Evolutionary conservation across 176 grass and related monocot species (phyloP), one percentile per base, ranked within the genome.

Genomic region (Cymbopogon citratus): DNA sequence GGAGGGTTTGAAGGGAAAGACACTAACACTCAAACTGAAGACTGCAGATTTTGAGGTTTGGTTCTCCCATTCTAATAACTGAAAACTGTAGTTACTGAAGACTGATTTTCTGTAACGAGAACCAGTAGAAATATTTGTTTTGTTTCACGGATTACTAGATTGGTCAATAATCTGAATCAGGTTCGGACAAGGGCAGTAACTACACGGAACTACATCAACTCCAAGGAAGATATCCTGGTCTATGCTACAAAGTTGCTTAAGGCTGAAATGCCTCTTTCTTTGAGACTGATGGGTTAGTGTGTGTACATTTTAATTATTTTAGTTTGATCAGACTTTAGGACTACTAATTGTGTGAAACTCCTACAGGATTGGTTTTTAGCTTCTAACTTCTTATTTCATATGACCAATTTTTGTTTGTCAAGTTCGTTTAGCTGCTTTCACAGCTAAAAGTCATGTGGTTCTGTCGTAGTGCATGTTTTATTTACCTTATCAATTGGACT

Each of bases 21-120:
- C 87, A 15, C 77, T 98, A 68, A 95, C 95, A 54, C 88, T 98
- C 25, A 98, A 95, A 91, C 86, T 98, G 51, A 98, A 98, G 78
- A 98, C 95, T 79, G 74, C 92, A 85, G 82, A 89, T 64, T 98
- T 95, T 80, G 95, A 98, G 95, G 95, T 97, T 56, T 71, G 25
- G 64, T 40, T 60, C 73, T 82, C 66, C 34, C 9, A 27, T 82
- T 69, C 10, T 19, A 81, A 33, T 74, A 72, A 39, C 26, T 23
- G 25, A n/a, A n/a, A n/a, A n/a, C 74, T 82, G 45, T n/a, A n/a
- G n/a, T n/a, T n/a, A n/a, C n/a, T n/a, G n/a, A n/a, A n/a, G n/a
- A 52, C 33, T 70, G 78, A 5, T 77, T 81, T 44, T 49, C 48
- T 19, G 45, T 84, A 80, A 86, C 28, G 15, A 41, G 71, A 45